Base-by-base conservation (phyloP, 2,329 filamentous ascomycete species). In the Stemphylium beticola region DNA sequence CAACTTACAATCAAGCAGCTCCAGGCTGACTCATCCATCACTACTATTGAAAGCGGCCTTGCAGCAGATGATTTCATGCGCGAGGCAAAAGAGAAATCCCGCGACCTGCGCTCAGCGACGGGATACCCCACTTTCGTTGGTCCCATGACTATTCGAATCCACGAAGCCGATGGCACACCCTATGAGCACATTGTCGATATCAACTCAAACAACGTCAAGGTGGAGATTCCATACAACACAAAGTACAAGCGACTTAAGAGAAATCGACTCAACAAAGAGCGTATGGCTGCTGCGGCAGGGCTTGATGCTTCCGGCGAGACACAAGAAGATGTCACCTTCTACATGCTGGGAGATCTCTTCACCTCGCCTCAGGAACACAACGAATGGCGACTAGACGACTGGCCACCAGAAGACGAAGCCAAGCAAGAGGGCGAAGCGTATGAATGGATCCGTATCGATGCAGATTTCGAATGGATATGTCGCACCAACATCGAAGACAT, bases 181-280 rank as follows among this genome's bases (percentile, higher is more conserved):
- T 99, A 99, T 70, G 95, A 99, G 73, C 95, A 99, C 71, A 97
- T 97, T 59, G 88, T 98, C 29, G 92, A 97, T 67, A 96, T 99
- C 71, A 92, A 92, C 56, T 92, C 97, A 64, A 88, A 89, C 24
- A 85, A 86, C 12, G 91, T 90, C 2, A 91, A 89, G 71, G 90
- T 98, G 55, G 93, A 97, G 58, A 97, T 99, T 57, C 93, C 93
- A 0, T 99, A 99, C 77, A 98, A 98, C 68, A 99, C 95, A 0
- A 99, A 99, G 74, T 99, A 99, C 79, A 99, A 98, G 79, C 88
- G 96, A 8, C 82, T 99, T 2, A 99, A 99, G 80, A 84, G 93
- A 41, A 97, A 90, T 55, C 86, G 89, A 39, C 83, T 90, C 29
- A 87, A 93, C 72, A 92, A 92, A 72, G 91, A 96, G 73, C 87